Evolutionary conservation across 768 basidiomycete genomes (phyloP).

Genomic region (Tylopilus intermedius): DNA sequence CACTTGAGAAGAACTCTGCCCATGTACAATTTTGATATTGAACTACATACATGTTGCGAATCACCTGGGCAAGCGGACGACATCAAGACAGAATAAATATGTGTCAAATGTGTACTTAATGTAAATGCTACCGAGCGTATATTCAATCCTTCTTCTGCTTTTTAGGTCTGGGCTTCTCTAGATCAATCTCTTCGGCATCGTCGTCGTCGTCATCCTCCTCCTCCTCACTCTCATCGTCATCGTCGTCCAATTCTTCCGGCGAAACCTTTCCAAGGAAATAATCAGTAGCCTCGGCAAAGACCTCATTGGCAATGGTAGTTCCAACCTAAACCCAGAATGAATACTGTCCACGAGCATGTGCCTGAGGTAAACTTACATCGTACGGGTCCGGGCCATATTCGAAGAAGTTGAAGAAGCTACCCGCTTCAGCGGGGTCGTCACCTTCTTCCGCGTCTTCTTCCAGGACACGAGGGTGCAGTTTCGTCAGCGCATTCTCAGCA

Average conservation of each 20-base stretch:
- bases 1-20: not conserved
- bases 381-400: slow-evolving; percentile 59
- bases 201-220: slow-evolving; percentile 75
- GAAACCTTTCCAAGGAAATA: slow-evolving; percentile 70
- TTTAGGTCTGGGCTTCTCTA: slow-evolving; percentile 78
- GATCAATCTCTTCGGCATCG: slow-evolving; percentile 80
- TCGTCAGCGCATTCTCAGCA: slow-evolving; percentile 68
- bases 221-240: slow-evolving; percentile 63
- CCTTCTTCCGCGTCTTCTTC: slow-evolving; percentile 54
- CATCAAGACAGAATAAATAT: slow-evolving; percentile 27
- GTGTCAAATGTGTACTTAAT: slow-evolving; percentile 10
- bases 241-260: slow-evolving; percentile 57
- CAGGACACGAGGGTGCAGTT: slow-evolving; percentile 63
- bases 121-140: slow-evolving; percentile 10
- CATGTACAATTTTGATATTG: not conserved
- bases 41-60: slow-evolving; percentile 2
- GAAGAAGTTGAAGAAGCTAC: slow-evolving; percentile 89
- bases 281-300: slow-evolving; percentile 78
- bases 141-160: slow-evolving; percentile 50
- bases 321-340: slow-evolving; percentile 51
- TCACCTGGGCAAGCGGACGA: slow-evolving; percentile 4
- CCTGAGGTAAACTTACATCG: slow-evolving; percentile 47
- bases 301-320: slow-evolving; percentile 63
- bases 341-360: not conserved
- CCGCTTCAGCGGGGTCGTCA: slow-evolving; percentile 58